Evolutionary conservation across 768 basidiomycete species (phyloP), one percentile per base, ranked within the genome.

Genomic region (Pilatotrama ljubarskyi): DNA sequence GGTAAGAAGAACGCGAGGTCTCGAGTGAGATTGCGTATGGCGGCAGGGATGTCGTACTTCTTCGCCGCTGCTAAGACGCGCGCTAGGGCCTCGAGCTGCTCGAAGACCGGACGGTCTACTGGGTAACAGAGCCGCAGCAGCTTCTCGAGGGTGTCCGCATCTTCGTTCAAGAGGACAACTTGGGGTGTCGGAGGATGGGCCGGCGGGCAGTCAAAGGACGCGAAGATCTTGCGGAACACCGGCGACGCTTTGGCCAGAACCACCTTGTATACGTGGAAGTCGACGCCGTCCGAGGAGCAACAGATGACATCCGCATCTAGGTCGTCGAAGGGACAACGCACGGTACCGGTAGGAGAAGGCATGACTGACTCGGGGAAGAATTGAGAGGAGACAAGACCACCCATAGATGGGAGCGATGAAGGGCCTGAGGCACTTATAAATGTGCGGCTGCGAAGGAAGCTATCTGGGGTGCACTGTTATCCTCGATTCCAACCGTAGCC

Each of bases 251-350:
- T 76, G 36, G 73, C 72, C 37, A 84, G 63, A 36, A 78, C 74
- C 43, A 77, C 59, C 44, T 74, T 77, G 65, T 78, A 75, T 36
- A 83, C 71, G 35, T 74, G 77, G 64, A 83, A 83, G 9, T 72
- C 63, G 2, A 75, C 72, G 9, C 73, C 74, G 55, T 83, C 80
- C 1, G 71, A 65, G 8, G 79, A 75, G 37, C 74, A 74, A 36
- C 83, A 68, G 44, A 78, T 71, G 55, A 80, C 65, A 61, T 82
- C 79, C 9, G 77, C 77, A 24, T 76, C 73, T 22, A 46, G 66
- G 51, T 76, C 73, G 62, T 79, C 70, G 71, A 81, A 47, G 14
- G 43, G 43, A 14, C 43, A 25, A 3, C 54, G 49, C 2, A 37
- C 49, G 14, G 43, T 37, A 14, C 10, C 17, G n/a, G 52, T 5